Percentiles rank a stretch among this genome's conserved stretches.
Evolutionary conservation across 1,284 basidiomycete species (phyloP).

Genomic region (Ustilago tritici): DNA sequence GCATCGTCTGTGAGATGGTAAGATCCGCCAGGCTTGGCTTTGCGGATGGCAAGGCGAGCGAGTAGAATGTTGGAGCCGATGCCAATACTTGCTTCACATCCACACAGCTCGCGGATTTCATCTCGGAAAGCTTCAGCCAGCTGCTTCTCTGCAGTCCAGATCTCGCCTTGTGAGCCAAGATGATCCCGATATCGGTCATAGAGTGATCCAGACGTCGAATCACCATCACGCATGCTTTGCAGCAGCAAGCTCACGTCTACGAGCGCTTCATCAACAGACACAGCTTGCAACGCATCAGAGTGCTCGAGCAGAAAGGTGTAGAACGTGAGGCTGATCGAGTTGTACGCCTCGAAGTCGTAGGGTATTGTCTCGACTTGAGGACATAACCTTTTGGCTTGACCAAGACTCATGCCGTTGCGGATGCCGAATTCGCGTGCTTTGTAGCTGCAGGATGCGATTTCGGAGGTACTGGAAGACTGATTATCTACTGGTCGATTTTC

Average conservation of each 20-base stretch:
- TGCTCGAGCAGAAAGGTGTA: slow-evolving; percentile 90
- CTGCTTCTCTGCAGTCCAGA: slow-evolving; percentile 58
- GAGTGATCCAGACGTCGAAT: slow-evolving; percentile 19
- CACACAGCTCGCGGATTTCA: slow-evolving; percentile 80
- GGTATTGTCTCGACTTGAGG: slow-evolving; percentile 80
- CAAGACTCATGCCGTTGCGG: slow-evolving; percentile 90
- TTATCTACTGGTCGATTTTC: slow-evolving; percentile 37
- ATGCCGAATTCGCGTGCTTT: slow-evolving; percentile 89
- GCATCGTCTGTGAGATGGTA: slow-evolving; percentile 79
- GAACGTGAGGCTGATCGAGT: slow-evolving; percentile 79
- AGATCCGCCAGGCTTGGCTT: slow-evolving; percentile 88
- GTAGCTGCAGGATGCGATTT: slow-evolving; percentile 94
- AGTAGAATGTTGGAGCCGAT: slow-evolving; percentile 91
- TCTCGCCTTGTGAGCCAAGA: slow-evolving; percentile 37
- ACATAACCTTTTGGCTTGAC: slow-evolving; percentile 62
- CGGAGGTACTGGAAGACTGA: slow-evolving; percentile 70
- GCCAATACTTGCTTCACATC: slow-evolving; percentile 85
- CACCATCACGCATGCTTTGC: slow-evolving; percentile 48
- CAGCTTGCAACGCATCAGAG: slow-evolving; percentile 91
- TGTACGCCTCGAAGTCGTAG: slow-evolving; percentile 80
- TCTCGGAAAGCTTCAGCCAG: slow-evolving; percentile 84
- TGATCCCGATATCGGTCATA: slow-evolving; percentile 35
- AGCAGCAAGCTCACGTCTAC: slow-evolving; percentile 85
- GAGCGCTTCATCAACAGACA: slow-evolving; percentile 94
- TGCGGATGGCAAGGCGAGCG: slow-evolving; percentile 88